These are phyloP conservation scores for Suhomyces guaymorum DNA, from an alignment of 1,139 yeast genomes.

Conservation along the genomic window DNA sequence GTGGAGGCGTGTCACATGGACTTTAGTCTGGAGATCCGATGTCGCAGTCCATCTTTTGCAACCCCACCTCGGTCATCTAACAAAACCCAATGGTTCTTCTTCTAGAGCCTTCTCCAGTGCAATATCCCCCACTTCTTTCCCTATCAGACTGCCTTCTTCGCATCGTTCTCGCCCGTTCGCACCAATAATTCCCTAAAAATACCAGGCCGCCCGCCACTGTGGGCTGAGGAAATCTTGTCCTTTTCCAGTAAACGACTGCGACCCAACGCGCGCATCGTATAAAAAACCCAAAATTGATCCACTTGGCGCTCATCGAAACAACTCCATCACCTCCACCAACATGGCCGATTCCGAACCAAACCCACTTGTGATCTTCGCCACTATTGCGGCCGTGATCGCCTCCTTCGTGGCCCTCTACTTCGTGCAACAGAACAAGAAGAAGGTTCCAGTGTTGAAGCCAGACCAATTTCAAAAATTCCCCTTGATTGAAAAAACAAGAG, in stretches of 20 bases:
- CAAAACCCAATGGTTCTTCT: too few species aligned
- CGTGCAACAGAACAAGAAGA: conserved; percentile 37
- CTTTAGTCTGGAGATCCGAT: too few species aligned
- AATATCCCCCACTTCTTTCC: too few species aligned
- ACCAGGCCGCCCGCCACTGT: neutral
- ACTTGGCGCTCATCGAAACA: conserved; percentile 2
- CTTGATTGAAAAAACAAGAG: conserved; percentile 71
- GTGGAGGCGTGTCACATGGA: too few species aligned
- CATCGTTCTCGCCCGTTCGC: too few species aligned
- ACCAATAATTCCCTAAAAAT: too few species aligned
- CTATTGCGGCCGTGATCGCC: conserved; percentile 45
- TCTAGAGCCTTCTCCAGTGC: too few species aligned
- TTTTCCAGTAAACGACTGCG: conserved; percentile 4
- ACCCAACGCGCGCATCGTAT: conserved; percentile 11
- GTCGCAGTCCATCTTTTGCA: too few species aligned
- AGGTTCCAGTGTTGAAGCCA: conserved; percentile 58
- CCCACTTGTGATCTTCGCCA: conserved; percentile 39
- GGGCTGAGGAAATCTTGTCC: conserved; percentile 5
- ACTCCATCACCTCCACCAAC: too few species aligned
- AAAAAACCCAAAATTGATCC: conserved; percentile 8
- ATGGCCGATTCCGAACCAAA: conserved; percentile 33
- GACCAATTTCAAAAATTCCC: conserved; percentile 80
- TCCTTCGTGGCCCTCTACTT: conserved; percentile 41
- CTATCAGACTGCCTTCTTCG: too few species aligned
- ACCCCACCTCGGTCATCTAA: too few species aligned